Evolutionary conservation across 1,139 yeast genomes (phyloP), one percentile per base, ranked within the genome.

Genomic region (Hansenula lynferdii): DNA sequence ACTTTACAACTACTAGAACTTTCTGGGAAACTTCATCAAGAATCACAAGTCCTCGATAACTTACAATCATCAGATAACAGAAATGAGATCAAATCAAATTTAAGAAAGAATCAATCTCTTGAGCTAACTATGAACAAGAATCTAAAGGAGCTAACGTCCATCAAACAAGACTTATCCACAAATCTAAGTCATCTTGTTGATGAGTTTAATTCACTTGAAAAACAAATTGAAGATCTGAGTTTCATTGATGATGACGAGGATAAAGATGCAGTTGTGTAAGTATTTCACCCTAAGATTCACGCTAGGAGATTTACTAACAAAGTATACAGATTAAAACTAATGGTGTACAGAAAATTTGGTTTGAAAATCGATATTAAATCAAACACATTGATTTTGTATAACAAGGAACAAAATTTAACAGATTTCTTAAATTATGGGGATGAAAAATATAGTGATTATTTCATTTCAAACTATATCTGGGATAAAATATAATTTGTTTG

Each of bases 391-490:
- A 56, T 81, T 31, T 70, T 81, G 12, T 69, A 75, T 42, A 76
- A 77, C 44, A 70, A 70, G 36, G 61, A 62, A 14, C 61, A 64
- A 26, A 76, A 73, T 43, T 60, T 67, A 16, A 65, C 79, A 3
- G 75, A 73, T 48, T 68, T 75, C 6, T 60, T 84, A 37, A 68
- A 72, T 25, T 49, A 45, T 32, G 70, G 79, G 11, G 84, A 78
- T 47, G 72, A 74, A 22, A 71, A 75, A 47, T 79, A 78, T 50
- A 73, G 80, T 46, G 77, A 76, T 44, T 79, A 70, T 51, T 81
- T 81, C 55, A 70, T 81, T 23, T 72, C 86, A 9, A 81, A 82
- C 50, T 79, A 73, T 54, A 70, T 84, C 18, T 84, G 94, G 94
- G 90, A 83, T 43, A 68, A 28, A n/a, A 16, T 26, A 6, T 6